Base-by-base conservation (phyloP, 805 yeast genomes). In the Torulaspora gathmanii region DNA sequence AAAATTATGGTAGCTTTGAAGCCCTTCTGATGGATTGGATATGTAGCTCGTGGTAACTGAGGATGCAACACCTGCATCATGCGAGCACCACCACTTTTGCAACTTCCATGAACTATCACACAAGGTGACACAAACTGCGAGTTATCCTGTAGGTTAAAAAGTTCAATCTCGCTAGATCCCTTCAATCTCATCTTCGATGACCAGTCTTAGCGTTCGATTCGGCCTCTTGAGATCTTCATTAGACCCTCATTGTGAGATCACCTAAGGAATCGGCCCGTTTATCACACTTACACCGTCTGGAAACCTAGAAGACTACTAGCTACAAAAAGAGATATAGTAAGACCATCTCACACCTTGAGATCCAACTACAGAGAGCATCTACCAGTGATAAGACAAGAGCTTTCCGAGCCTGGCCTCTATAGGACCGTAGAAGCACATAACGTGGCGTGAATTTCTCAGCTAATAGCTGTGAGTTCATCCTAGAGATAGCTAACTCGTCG, bases 1-100 rank as follows among this genome's bases (percentile, higher is more conserved):
- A 90, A 72, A 49, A 84, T 84, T 2, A 86, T 71, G 13, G 86
- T 57, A 0, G 86, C 86, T 63, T 89, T 90, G 72, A 90, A 91
- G 48, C 75, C 73, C 1, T 83, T 82, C 16, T 75, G 68, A 42
- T 80, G 78, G 5, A 89, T 78, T 48, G 90, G 95, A 56, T 73
- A 85, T 43, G 73, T 70, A 54, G 79, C 82, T 0, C 87, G 77
- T 0, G 96, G 95, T 50, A 68, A 22, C 56, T 64, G 56, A 51
- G 60, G 52, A 63, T 71, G 58, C 60, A 71, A 53, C 63, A 72
- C 49, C 69, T 71, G 36, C 71, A 78, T 10, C 73, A 70, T 28
- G 70, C 62, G 31, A 68, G 68, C 53, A 10, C 42, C 41, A 8
- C 52, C 53, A 11, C 47, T 42, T 5, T 40, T 54, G 1, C 68